Evolutionary conservation across 352 stramenopile species (phyloP).

Genomic region (Globisporangium irregulare): DNA sequence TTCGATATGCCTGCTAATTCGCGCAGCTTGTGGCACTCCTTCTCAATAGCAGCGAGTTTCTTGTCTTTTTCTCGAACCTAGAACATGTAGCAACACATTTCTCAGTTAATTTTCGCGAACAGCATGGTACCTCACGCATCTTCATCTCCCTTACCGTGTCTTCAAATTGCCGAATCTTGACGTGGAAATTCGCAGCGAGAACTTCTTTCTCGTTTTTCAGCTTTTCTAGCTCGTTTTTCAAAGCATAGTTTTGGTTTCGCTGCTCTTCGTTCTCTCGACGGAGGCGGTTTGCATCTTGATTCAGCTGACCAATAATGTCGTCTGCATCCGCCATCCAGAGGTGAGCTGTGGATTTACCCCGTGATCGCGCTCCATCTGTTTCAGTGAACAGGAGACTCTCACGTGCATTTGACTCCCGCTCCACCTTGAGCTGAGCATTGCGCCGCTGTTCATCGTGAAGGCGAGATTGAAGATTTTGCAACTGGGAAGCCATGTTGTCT

Average conservation of each 20-base stretch:
- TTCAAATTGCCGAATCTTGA: conserved; percentile 81
- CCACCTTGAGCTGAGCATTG: conserved; percentile 54
- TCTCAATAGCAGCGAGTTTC: conserved; percentile 67
- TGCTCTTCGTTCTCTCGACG: conserved; percentile 80
- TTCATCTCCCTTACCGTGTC: conserved; percentile 34
- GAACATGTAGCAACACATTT: background rate
- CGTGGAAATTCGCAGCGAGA: conserved; percentile 66
- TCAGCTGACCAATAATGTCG: conserved; percentile 76
- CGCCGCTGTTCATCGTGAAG: conserved; percentile 60
- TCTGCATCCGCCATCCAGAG: conserved; percentile 86
- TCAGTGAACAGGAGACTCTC: conserved; percentile 46
- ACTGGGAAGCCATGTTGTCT: conserved; percentile 53
- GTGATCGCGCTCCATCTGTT: conserved; percentile 36
- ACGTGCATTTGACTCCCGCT: conserved; percentile 35
- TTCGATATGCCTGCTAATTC: conserved; percentile 33
- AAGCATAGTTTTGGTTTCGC: conserved; percentile 29
- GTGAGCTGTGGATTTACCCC: conserved; percentile 63
- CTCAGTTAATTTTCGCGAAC: background rate
- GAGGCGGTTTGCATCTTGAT: conserved; percentile 66
- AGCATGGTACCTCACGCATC: background rate
- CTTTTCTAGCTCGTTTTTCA: conserved; percentile 58
- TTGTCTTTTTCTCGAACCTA: conserved; percentile 84
- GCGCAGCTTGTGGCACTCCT: conserved; percentile 68
- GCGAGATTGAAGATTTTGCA: conserved; percentile 55
- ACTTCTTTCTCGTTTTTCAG: conserved; percentile 81